Evolutionary conservation across 1,139 yeast species (phyloP).

Genomic region (Debaryomycetaceae sp.): DNA sequence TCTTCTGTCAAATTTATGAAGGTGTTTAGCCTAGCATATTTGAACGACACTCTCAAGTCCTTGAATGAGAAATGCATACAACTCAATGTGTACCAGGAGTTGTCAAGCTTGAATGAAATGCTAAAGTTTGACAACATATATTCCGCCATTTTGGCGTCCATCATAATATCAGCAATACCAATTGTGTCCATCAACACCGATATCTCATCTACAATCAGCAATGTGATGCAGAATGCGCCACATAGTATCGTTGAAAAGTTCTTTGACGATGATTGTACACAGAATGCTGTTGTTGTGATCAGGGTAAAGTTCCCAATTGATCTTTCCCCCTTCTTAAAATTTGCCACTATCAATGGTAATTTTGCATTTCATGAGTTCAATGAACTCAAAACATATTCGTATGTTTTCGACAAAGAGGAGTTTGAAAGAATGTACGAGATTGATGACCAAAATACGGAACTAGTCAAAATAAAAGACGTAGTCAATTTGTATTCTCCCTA

Average conservation of each 20-base stretch:
- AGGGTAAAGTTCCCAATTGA: constrained; percentile 77
- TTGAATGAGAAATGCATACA: constrained; percentile 46
- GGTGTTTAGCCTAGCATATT: constrained; percentile 11
- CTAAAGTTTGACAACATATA: constrained; percentile 52
- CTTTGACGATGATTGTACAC: constrained; percentile 53
- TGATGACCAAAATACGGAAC: constrained; percentile 52
- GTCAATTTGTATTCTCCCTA: constrained; percentile 50
- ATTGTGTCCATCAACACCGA: constrained; percentile 57
- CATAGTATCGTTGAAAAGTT: constrained; percentile 53
- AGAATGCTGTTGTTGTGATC: constrained; percentile 54
- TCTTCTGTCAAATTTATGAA: constrained; percentile 7
- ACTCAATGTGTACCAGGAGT: constrained; percentile 45
- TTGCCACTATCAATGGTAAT: constrained; percentile 61
- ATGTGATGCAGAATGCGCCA: constrained; percentile 54
- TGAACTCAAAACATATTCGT: constrained; percentile 59
- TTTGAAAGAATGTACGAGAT: constrained; percentile 39
- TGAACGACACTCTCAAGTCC: constrained; percentile 18
- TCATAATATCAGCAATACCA: constrained; percentile 59
- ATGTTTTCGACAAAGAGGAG: constrained; percentile 32
- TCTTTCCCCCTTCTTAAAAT: constrained; percentile 56
- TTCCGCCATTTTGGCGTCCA: constrained; percentile 56
- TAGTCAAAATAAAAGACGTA: constrained; percentile 38
- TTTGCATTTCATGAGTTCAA: constrained; percentile 65
- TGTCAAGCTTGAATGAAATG: constrained; percentile 38
- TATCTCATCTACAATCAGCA: constrained; percentile 48